Evolutionary conservation across 2,329 filamentous ascomycete species (phyloP).

Genomic region (Fusarium papillatum): DNA sequence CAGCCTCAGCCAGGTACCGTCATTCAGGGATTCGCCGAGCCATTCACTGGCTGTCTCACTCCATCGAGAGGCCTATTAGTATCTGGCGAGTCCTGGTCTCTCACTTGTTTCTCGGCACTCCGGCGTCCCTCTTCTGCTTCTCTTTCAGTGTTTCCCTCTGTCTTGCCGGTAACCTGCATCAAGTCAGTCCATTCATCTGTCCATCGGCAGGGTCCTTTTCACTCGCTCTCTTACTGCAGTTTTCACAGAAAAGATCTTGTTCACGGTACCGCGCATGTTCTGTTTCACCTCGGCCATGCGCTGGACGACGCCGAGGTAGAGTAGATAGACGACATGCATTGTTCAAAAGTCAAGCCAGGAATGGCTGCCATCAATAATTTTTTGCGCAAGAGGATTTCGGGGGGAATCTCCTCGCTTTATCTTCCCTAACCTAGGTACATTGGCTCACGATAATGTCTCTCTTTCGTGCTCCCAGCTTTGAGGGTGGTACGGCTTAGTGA

Average conservation of each 20-base stretch:
- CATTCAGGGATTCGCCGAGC: background rate
- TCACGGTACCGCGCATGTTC: background rate
- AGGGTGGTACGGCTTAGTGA: background rate
- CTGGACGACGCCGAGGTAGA: constrained; percentile 22
- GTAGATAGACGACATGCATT: constrained; percentile 31
- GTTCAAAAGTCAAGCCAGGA: background rate
- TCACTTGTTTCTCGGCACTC: background rate
- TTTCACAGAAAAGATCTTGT: background rate
- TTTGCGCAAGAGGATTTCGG: background rate
- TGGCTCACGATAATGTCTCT: background rate
- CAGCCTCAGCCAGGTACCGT: background rate
- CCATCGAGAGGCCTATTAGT: background rate
- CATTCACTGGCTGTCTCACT: background rate
- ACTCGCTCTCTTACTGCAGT: background rate
- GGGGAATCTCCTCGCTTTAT: background rate
- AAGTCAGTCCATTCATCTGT: background rate
- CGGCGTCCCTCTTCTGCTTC: constrained; percentile 19
- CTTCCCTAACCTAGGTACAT: background rate
- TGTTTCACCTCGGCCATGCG: constrained; percentile 15
- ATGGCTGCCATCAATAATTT: background rate
- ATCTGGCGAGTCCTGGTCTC: background rate
- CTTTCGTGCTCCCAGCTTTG: background rate
- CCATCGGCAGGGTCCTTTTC: background rate
- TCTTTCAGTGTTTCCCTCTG: background rate
- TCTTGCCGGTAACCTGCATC: constrained; percentile 19